Evolutionary conservation across 305 asterid species (phyloP).

Genomic region (Fraxinus latifolia): DNA sequence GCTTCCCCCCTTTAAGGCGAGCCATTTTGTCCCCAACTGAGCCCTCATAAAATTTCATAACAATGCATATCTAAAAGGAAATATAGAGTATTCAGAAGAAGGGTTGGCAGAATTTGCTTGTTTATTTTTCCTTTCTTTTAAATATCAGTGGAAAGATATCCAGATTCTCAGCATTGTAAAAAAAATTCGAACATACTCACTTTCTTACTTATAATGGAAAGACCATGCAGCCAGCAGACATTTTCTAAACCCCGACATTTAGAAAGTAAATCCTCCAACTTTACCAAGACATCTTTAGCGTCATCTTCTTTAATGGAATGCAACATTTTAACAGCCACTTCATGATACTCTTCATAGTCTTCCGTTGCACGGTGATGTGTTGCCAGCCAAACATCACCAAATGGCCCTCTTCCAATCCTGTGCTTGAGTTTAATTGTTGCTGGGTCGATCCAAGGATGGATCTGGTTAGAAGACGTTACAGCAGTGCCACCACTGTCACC

Average conservation of each 20-base stretch:
- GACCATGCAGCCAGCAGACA: slow-evolving; percentile 62
- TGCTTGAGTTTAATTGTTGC: slow-evolving; percentile 67
- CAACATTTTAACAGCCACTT: slow-evolving; percentile 80
- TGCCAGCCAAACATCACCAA: slow-evolving; percentile 92
- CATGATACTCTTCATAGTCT: slow-evolving; percentile 67
- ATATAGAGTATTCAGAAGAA: slow-evolving; percentile 23
- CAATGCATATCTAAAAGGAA: slow-evolving; percentile 67
- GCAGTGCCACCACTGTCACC: slow-evolving; percentile 33
- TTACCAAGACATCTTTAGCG: slow-evolving; percentile 44
- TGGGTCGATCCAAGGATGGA: slow-evolving; percentile 68
- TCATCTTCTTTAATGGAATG: slow-evolving; percentile 65
- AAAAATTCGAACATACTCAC: slow-evolving; percentile 42
- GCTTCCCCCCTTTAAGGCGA: slow-evolving; percentile 58
- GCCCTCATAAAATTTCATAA: slow-evolving; percentile 83
- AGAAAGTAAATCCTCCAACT: slow-evolving; percentile 50
- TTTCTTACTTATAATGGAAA: slow-evolving; percentile 61
- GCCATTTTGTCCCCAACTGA: slow-evolving; percentile 85
- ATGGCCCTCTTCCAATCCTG: slow-evolving; percentile 77
- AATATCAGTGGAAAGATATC: not conserved
- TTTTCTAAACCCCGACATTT: slow-evolving; percentile 63
- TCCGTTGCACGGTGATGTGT: slow-evolving; percentile 59
- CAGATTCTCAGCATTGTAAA: not conserved
- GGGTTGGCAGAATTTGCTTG: not conserved
- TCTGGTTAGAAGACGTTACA: slow-evolving; percentile 42
- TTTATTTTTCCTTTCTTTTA: not conserved